Evolutionary conservation across 805 yeast genomes (phyloP), one percentile per base, ranked within the genome.

Genomic region (Saccharomycopsis sp.): DNA sequence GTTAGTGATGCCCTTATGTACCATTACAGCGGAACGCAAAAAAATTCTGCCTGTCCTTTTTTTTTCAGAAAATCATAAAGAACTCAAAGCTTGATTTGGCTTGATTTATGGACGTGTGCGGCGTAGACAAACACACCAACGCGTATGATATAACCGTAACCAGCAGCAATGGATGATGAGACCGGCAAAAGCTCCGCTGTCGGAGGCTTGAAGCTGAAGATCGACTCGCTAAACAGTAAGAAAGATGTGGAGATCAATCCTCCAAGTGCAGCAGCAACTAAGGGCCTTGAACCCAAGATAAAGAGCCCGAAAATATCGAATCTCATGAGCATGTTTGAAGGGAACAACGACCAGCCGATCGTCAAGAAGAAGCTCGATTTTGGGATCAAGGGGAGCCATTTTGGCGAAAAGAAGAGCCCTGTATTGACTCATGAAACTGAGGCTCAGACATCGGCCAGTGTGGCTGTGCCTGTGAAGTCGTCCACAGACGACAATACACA

Each of bases 231-330:
- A 12, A 29, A 29, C 38, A 29, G 38, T 12, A 29, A 29, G 12
- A 29, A 29, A 5, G 38, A 29, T 12, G 5, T 29, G 38, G 12
- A 29, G 38, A 12, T 29, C 12, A 12, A 29, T 29, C 38, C 12
- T 5, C 38, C 38, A 7, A 5, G 12, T 12, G 38, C 38, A 51
- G 53, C 5, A 51, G 52, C 3, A 25, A 20, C 29, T 9, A 51
- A 20, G 41, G 12, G 38, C 12, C 38, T 29, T 29, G 41, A 51
- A 29, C n/a, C 23, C 3, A 55, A 55, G 50, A 55, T 55, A 25
- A 53, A 51, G 51, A 56, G 58, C 29, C 58, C 58, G 12, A 51
- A 56, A 23, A 51, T 56, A 35, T 29, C 22, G 25, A 29, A 56
- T 29, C 25, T 56, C 2, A 38, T 51, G 44, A 52, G 25, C 17